Evolutionary conservation across 179 eudicot genomes (phyloP).

Genomic region (Carnegiea gigantea): DNA sequence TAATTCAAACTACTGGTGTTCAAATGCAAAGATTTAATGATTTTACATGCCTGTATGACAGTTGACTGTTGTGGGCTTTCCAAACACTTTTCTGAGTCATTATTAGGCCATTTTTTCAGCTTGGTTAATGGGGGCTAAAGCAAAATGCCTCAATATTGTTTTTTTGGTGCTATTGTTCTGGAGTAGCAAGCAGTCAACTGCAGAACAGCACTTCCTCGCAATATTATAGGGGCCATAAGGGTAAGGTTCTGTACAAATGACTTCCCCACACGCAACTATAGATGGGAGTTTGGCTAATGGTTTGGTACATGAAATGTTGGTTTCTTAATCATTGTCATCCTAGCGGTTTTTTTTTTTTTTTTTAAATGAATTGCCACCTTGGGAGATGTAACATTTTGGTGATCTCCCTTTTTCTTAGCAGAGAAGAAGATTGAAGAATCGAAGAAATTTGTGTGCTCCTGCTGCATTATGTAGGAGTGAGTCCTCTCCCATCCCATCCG

Average conservation of each 20-base stretch:
- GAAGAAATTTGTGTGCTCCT: constrained; percentile 47
- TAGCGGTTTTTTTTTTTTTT: neutral
- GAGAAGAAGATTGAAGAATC: constrained; percentile 53
- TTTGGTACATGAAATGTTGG: neutral
- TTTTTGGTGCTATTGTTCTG: too few species aligned
- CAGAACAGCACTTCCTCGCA: neutral
- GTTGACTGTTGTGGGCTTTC: too few species aligned
- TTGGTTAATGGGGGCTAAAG: neutral
- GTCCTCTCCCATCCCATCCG: neutral
- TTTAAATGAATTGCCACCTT: neutral
- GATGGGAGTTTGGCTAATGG: neutral
- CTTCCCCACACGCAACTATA: neutral
- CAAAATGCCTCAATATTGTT: neutral
- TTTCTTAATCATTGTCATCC: neutral
- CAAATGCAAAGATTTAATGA: too few species aligned
- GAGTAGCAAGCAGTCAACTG: neutral
- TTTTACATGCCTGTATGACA: too few species aligned
- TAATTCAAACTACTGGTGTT: too few species aligned
- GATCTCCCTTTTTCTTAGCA: constrained; percentile 19
- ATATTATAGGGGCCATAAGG: neutral
- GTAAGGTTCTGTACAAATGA: neutral
- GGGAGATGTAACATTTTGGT: neutral
- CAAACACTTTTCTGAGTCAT: neutral
- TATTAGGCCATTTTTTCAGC: neutral
- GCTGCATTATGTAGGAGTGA: constrained; percentile 46